Conservation (phyloP, 768 basidiomycete species). For the Mycena venus region DNA sequence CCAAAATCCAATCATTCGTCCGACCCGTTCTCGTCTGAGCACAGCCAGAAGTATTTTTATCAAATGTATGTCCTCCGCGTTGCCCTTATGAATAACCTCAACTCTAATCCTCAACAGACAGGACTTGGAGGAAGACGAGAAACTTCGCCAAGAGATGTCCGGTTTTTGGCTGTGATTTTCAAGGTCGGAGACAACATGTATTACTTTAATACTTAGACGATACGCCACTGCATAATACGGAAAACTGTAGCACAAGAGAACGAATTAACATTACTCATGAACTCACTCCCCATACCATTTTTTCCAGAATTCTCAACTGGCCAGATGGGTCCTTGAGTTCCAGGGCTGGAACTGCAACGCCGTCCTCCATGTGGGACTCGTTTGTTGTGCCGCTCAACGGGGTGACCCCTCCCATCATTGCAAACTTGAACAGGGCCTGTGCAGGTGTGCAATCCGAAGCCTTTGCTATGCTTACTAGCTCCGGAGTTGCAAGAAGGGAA, state of each 20-base stretch:
- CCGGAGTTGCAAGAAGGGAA: conserved; percentile 64
- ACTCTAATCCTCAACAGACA: neutral
- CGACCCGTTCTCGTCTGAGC: neutral
- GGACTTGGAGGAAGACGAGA: neutral
- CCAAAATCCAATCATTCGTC: neutral
- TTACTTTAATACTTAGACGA: neutral
- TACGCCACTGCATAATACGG: no score
- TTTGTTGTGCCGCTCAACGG: conserved; percentile 84
- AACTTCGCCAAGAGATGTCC: neutral
- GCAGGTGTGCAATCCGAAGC: conserved; percentile 67
- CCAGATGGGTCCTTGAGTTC: conserved; percentile 18
- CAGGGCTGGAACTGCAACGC: conserved; percentile 54
- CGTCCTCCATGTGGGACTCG: conserved; percentile 77
- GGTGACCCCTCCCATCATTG: conserved; percentile 73
- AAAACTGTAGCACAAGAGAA: neutral
- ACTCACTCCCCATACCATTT: conserved; percentile 15
- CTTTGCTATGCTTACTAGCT: conserved; percentile 58
- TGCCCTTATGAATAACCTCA: no score
- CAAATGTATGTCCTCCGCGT: neutral
- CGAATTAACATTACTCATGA: neutral
- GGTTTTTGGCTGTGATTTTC: neutral
- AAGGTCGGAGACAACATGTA: neutral
- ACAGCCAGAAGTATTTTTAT: neutral
- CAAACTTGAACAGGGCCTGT: conserved; percentile 78
- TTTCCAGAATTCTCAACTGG: conserved; percentile 11